phyloP scores from a whole-genome alignment of 73 alveolate species.

The Paramecium octaurelia region DNA sequence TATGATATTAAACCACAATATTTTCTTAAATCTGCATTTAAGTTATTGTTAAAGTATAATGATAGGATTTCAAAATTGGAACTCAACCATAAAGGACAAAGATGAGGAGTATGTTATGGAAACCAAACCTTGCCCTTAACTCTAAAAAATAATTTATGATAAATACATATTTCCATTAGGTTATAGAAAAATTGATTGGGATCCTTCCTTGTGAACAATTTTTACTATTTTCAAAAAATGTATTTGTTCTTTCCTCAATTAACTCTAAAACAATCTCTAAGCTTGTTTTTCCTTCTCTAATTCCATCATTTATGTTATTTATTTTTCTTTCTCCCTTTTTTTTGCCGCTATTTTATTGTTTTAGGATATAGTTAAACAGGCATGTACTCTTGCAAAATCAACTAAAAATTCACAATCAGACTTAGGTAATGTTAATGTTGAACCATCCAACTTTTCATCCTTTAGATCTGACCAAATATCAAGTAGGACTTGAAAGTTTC shows the following conservation, averaged over 20 bases:
- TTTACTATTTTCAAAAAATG: neutral
- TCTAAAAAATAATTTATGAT: neutral
- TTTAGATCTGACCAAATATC: neutral
- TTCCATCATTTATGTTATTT: neutral
- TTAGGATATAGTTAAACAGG: neutral
- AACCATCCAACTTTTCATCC: neutral
- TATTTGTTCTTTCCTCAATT: neutral
- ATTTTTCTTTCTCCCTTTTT: neutral
- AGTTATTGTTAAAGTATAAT: neutral
- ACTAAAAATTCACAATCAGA: neutral
- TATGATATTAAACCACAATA: neutral
- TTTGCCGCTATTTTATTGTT: neutral
- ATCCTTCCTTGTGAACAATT: neutral
- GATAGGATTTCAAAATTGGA: neutral
- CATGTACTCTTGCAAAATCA: neutral
- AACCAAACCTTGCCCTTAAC: neutral
- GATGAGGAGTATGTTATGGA: neutral
- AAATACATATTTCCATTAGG: neutral
- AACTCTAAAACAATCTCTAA: neutral
- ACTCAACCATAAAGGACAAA: neutral
- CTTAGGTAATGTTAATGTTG: neutral
- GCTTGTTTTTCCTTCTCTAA: neutral
- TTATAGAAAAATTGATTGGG: neutral
- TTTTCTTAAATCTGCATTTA: neutral
- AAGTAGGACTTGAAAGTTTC: neutral